Base-by-base conservation (phyloP, 2,329 filamentous ascomycete genomes). In the Scedosporium dehoogii region DNA sequence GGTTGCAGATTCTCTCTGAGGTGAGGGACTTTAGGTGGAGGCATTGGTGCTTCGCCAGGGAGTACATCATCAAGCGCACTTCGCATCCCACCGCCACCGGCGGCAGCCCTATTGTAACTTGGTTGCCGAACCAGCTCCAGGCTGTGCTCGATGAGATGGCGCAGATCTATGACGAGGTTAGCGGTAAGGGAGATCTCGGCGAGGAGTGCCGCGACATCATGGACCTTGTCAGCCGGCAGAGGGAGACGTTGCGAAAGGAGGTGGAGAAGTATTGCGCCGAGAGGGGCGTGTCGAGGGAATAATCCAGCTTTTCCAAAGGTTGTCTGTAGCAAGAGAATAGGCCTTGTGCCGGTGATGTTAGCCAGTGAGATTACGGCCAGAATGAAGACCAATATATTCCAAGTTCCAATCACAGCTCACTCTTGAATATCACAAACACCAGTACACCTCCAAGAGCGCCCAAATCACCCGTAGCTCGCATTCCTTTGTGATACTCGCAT, bases 11-110 rank as follows among this genome's bases (percentile, higher is more conserved):
- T 27, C 78, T 92, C 58, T 81, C 93, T 71, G 86, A 92, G 73
- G 88, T 93, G 7, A 84, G 90, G 62, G 88, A 91, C 71, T 93
- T 93, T 77, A 79, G 90, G 64, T 93, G 89, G 88, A 79, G 90
- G 6, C 90, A 93, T 74, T 93, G 90, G 90, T 90, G 88, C 72
- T 93, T 93, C 71, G 90, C 89, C 2, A 81, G 89, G 64, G 89
- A 92, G 78, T 93, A 93, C 71, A 92, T 93, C 68, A 81, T 93
- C 65, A 91, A 91, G 79, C 84, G 85, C 70, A 92, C 87, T 0
- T 78, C 77, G 18, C 89, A 93, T 70, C 89, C 90, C 0, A 91
- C 87, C 1, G 90, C 90, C 0, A 93, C 90, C 0, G 90, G 90
- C 1, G 90, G 90, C 18, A 90, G 86, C 67, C 90, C 90, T 3